A percentile compares a stretch with the other conserved stretches of the same genome.
These are phyloP conservation scores for Fusarium equiseti DNA, from an alignment of 2,329 filamentous ascomycete genomes.

Conservation along the genomic window DNA sequence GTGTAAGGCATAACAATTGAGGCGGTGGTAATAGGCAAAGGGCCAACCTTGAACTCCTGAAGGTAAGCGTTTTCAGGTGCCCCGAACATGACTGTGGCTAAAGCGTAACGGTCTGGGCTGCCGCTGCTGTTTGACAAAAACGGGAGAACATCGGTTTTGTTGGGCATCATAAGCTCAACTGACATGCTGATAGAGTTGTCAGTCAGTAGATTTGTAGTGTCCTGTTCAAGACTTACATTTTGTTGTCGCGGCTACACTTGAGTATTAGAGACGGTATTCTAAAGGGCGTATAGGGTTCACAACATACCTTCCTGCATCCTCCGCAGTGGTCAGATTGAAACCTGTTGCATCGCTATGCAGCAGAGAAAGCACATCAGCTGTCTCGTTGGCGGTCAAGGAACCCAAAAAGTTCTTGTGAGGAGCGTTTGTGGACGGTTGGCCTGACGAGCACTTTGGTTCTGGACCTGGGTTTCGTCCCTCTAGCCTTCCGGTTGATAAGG, in stretches of 20 bases:
- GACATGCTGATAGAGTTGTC: background rate
- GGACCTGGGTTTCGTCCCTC: background rate
- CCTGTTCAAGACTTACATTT: background rate
- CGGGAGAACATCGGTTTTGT: slow-evolving; percentile 2
- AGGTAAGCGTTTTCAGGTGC: background rate
- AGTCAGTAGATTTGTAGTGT: background rate
- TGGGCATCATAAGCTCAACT: slow-evolving; percentile 9
- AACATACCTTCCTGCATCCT: background rate
- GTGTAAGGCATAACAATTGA: background rate
- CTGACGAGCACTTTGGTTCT: background rate
- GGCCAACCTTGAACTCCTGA: slow-evolving; percentile 9
- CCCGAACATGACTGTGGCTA: background rate
- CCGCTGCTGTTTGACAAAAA: background rate
- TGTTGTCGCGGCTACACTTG: background rate
- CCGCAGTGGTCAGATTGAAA: background rate
- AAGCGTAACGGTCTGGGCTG: background rate
- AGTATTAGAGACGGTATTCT: background rate
- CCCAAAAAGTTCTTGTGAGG: slow-evolving; percentile 21
- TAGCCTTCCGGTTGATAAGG: background rate
- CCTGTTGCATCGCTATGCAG: background rate
- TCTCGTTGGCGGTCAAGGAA: background rate
- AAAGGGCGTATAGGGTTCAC: rapidly evolving
- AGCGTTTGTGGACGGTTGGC: background rate
- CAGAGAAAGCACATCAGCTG: slow-evolving; percentile 2
- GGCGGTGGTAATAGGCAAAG: background rate